Percentiles rank a stretch among this genome's conserved stretches.
Evolutionary conservation across 2,329 filamentous ascomycete genomes (phyloP).

Genomic region (Fusarium newnesense): DNA sequence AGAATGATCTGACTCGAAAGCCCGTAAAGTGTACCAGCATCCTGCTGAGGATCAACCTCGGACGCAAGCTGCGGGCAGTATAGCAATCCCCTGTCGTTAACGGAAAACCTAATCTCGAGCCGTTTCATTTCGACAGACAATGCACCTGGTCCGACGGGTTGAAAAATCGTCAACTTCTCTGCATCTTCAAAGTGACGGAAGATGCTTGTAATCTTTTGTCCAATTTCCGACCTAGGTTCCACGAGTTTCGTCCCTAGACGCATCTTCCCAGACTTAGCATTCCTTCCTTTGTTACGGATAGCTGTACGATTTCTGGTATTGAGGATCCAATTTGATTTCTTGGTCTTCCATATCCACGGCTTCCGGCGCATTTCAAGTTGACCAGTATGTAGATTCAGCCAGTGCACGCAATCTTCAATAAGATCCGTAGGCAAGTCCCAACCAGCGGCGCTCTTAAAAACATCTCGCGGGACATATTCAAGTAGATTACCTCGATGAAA

Average conservation of each 20-base stretch:
- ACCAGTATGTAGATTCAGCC: slow-evolving; percentile 59
- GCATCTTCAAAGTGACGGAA: slow-evolving; percentile 55
- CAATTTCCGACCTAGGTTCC: slow-evolving; percentile 55
- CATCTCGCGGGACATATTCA: slow-evolving; percentile 48
- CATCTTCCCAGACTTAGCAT: too few species aligned
- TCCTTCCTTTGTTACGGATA: not conserved
- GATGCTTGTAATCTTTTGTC: slow-evolving; percentile 49
- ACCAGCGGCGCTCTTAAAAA: slow-evolving; percentile 40
- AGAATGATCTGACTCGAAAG: slow-evolving; percentile 19
- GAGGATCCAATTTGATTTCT: slow-evolving; percentile 49
- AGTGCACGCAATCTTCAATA: slow-evolving; percentile 65
- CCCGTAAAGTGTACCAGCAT: slow-evolving; percentile 58
- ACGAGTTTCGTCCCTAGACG: slow-evolving; percentile 50
- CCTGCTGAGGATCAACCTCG: slow-evolving; percentile 66
- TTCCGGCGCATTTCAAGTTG: slow-evolving; percentile 62
- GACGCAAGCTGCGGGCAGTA: slow-evolving; percentile 60
- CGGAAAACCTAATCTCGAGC: slow-evolving; percentile 63
- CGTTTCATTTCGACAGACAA: slow-evolving; percentile 62
- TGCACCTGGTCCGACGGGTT: slow-evolving; percentile 46
- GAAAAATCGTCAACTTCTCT: slow-evolving; percentile 43
- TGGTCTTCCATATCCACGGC: slow-evolving; percentile 46
- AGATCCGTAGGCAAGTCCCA: slow-evolving; percentile 64
- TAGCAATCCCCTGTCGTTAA: slow-evolving; percentile 57
- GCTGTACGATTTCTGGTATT: slow-evolving; percentile 40
- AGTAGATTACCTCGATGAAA: slow-evolving; percentile 27